These are phyloP conservation scores for Aspergillus ruber DNA, from an alignment of 2,329 filamentous ascomycete species.

Conservation along the genomic window DNA sequence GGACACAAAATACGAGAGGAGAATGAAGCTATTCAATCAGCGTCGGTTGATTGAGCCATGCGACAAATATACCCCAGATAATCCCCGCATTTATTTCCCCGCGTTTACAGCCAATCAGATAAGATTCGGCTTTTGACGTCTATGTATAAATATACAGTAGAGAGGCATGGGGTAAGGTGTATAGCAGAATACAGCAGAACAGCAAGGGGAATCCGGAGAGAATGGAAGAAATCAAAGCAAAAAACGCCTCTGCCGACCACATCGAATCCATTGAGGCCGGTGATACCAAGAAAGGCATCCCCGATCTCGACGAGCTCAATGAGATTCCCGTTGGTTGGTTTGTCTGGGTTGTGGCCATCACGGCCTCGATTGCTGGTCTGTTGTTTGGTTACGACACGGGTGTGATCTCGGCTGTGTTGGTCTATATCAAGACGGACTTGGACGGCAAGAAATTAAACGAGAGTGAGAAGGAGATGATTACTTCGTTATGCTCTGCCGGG, in stretches of 20 bases:
- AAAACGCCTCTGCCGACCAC: conserved; percentile 2
- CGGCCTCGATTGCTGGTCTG: conserved; percentile 27
- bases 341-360: conserved; percentile 34
- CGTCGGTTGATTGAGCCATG: neutral
- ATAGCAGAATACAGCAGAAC: no score
- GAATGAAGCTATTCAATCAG: neutral
- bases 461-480: conserved; percentile 47
- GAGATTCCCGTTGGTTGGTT: conserved; percentile 32
- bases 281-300: neutral
- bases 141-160: neutral
- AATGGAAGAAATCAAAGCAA: conserved; percentile 1
- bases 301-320: conserved; percentile 21
- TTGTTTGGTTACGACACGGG: conserved; percentile 43
- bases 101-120: neutral
- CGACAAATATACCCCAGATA: conserved; percentile 1
- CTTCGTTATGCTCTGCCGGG: conserved; percentile 46
- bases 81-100: neutral
- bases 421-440: conserved; percentile 30
- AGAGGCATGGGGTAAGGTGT: neutral
- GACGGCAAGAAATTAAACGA: conserved; percentile 32
- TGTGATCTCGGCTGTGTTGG: conserved; percentile 41
- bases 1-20: neutral
- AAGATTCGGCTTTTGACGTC: neutral
- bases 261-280: conserved; percentile 5
- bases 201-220: neutral